These are phyloP conservation scores for Crithidia mellificae DNA, from an alignment of 208 protist genomes.

Conservation along the genomic window DNA sequence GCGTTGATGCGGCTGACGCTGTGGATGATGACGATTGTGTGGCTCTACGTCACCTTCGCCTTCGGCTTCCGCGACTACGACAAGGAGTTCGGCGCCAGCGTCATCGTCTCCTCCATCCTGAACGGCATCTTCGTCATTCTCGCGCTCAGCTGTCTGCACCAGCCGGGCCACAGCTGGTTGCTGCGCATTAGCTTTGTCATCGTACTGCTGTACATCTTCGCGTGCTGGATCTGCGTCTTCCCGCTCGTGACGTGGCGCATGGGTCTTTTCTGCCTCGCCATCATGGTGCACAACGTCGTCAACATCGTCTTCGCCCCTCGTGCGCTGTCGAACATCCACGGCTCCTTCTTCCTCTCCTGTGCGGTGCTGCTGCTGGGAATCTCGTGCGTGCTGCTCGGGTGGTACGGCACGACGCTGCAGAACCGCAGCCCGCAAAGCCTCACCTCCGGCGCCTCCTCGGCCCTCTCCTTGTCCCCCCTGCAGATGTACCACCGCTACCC, in stretches of 20 bases:
- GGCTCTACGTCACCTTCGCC: constrained; percentile 59
- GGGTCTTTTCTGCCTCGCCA: constrained; percentile 62
- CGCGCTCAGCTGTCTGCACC: constrained; percentile 43
- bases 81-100: constrained; percentile 34
- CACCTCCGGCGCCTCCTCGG: constrained; percentile 13
- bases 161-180: constrained; percentile 32
- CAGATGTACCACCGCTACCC: constrained; percentile 73
- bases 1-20: constrained; percentile 48
- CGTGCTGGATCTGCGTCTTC: constrained; percentile 60
- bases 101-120: constrained; percentile 44
- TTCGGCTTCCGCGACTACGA: constrained; percentile 55
- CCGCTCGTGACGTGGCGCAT: constrained; percentile 47
- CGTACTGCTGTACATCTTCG: constrained; percentile 48
- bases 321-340: constrained; percentile 50
- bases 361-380: constrained; percentile 47
- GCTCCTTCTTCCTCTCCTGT: constrained; percentile 44
- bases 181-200: constrained; percentile 46
- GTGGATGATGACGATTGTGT: constrained; percentile 58
- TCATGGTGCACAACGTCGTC: constrained; percentile 66
- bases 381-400: constrained; percentile 63
- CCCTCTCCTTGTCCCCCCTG: constrained; percentile 14
- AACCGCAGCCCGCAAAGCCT: constrained; percentile 43
- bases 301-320: constrained; percentile 47
- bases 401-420: constrained; percentile 56
- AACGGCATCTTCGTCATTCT: constrained; percentile 41